Percentiles rank a stretch among this genome's conserved stretches.
Conservation (phyloP, 2,329 filamentous ascomycete genomes). For the Escovopsis sp. region DNA sequence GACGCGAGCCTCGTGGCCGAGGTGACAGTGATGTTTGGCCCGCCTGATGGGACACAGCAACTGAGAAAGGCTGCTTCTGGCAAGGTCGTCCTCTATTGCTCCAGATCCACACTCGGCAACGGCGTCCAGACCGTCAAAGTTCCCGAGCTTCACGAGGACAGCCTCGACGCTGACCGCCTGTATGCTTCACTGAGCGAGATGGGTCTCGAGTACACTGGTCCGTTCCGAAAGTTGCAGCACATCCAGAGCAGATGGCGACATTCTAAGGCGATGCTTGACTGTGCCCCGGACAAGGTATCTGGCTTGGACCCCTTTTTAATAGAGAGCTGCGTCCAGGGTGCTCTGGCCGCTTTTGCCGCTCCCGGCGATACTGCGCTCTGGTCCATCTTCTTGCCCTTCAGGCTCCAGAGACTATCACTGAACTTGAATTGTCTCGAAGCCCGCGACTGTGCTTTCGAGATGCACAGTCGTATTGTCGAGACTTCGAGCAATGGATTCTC, state of each 20-base stretch:
- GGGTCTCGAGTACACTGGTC: neutral
- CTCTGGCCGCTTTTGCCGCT: neutral
- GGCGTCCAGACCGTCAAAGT: neutral
- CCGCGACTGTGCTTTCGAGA: neutral
- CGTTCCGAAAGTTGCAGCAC: neutral
- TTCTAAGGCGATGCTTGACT: neutral
- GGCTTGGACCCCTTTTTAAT: neutral
- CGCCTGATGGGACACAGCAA: neutral
- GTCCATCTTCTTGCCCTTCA: neutral
- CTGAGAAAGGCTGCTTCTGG: neutral
- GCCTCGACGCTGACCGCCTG: neutral
- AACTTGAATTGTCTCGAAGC: neutral
- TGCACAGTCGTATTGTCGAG: neutral
- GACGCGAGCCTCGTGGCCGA: neutral
- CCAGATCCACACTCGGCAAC: neutral
- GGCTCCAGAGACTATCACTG: neutral
- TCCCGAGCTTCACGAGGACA: neutral
- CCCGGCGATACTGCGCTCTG: neutral
- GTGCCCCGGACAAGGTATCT: neutral
- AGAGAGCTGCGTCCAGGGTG: neutral
- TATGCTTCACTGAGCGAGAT: neutral
- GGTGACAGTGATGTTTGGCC: neutral
- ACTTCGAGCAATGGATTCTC: neutral
- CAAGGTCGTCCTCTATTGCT: neutral
- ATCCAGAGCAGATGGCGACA: neutral